phyloP scores from a whole-genome alignment of 345 rosid genomes.

The Orychophragmus violaceus region DNA sequence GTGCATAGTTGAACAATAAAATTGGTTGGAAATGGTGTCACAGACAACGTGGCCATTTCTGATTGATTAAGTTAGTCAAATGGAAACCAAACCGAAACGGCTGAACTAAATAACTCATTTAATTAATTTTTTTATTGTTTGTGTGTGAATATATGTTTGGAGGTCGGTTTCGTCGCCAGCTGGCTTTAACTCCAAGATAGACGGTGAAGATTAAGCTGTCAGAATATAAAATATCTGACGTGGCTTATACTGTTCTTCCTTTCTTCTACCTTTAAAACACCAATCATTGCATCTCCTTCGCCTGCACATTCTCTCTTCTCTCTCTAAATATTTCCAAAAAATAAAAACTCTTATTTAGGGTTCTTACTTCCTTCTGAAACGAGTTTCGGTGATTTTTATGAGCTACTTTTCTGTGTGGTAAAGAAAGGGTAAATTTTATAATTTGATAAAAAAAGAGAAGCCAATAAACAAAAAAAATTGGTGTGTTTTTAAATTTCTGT shows the following conservation, averaged over 20 bases:
- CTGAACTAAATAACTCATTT: slow-evolving; percentile 19
- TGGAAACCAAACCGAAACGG: slow-evolving; percentile 15
- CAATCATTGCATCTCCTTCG: slow-evolving; percentile 69
- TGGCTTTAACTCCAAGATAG: slow-evolving; percentile 36
- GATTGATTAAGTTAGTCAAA: slow-evolving; percentile 22
- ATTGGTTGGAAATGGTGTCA: not conserved
- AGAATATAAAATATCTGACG: slow-evolving; percentile 34
- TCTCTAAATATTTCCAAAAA: slow-evolving; percentile 1
- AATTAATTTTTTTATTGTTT: not conserved
- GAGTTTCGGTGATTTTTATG: not conserved
- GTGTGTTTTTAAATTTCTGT: not conserved
- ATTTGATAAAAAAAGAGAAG: not conserved
- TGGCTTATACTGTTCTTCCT: slow-evolving; percentile 32
- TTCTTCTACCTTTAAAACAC: slow-evolving; percentile 26
- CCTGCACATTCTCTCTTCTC: slow-evolving; percentile 14
- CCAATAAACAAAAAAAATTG: not conserved
- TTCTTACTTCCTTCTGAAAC: slow-evolving; percentile 7
- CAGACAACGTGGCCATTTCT: slow-evolving; percentile 12
- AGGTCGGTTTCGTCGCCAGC: slow-evolving; percentile 39
- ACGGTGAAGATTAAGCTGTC: slow-evolving; percentile 48
- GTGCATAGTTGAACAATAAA: slow-evolving; percentile 9
- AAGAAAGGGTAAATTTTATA: not conserved
- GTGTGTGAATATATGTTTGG: slow-evolving; percentile 13
- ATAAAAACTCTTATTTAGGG: slow-evolving; percentile 3
- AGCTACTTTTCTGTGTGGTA: slow-evolving; percentile 12